Conservation (phyloP, 2,329 filamentous ascomycete genomes). For the Aurifilum marmelostoma region DNA sequence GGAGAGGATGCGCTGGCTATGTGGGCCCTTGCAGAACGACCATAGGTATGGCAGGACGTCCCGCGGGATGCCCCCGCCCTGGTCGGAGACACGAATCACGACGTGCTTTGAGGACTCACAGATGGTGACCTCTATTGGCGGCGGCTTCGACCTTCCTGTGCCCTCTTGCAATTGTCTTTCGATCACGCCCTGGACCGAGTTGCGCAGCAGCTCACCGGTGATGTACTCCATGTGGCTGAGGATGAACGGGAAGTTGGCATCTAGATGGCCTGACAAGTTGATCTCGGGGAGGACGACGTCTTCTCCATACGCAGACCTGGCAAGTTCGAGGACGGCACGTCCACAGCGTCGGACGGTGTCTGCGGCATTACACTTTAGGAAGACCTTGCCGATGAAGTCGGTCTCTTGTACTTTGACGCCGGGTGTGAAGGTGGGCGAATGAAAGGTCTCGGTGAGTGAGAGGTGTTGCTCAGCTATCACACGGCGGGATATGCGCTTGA, state of each 20-base stretch:
- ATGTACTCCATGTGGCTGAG: constrained; percentile 97
- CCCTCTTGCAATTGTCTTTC: constrained; percentile 62
- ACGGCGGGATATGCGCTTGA: constrained; percentile 88
- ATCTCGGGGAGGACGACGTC: constrained; percentile 77
- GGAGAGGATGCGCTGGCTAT: constrained; percentile 74
- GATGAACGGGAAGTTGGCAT: constrained; percentile 94
- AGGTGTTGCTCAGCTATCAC: constrained; percentile 98
- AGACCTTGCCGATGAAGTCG: constrained; percentile 94
- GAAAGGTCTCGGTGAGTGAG: constrained; percentile 90
- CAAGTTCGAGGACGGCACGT: constrained; percentile 73
- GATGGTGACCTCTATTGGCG: constrained; percentile 90
- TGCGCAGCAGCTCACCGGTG: constrained; percentile 89
- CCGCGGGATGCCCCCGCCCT: constrained; percentile 86
- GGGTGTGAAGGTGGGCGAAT: constrained; percentile 86
- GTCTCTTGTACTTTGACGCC: constrained; percentile 67
- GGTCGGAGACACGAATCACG: constrained; percentile 94
- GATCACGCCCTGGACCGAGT: constrained; percentile 90
- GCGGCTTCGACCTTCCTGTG: constrained; percentile 52
- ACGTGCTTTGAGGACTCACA: constrained; percentile 94
- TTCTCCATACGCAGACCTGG: constrained; percentile 73
- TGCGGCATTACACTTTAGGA: constrained; percentile 87
- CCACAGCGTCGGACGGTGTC: constrained; percentile 88
- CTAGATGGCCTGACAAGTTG: constrained; percentile 79
- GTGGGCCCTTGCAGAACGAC: constrained; percentile 94
- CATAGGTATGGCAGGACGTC: constrained; percentile 88